A percentile compares a stretch with the other conserved stretches of the same genome.
phyloP scores from a whole-genome alignment of 345 rosid genomes.

The Geranium rotundifolium region DNA sequence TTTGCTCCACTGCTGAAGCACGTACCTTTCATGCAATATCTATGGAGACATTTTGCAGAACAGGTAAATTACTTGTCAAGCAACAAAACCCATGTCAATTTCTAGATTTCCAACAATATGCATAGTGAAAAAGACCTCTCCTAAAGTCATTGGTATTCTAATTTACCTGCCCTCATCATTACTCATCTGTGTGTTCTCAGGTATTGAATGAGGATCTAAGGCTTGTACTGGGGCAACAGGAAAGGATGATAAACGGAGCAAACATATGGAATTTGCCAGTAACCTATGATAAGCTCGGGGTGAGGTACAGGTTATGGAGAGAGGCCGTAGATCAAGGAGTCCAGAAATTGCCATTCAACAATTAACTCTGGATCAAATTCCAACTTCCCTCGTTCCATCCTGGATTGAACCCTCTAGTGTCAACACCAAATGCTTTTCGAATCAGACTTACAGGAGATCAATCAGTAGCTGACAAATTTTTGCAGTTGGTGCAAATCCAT shows the following conservation, averaged over 20 bases:
- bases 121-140: too few relatives aligned
- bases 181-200: conserved; percentile 20
- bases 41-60: conserved; percentile 91
- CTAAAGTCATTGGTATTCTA: too few relatives aligned
- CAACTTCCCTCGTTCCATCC: background rate
- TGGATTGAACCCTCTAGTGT: too few relatives aligned
- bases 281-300: conserved; percentile 87
- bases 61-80: conserved; percentile 38
- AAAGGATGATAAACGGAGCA: conserved; percentile 80
- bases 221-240: conserved; percentile 85
- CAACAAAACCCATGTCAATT: background rate
- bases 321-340: conserved; percentile 57
- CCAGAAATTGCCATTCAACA: conserved; percentile 50
- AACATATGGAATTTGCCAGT: conserved; percentile 89
- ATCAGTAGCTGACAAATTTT: background rate
- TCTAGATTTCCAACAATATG: background rate
- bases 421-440: too few relatives aligned
- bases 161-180: too few relatives aligned
- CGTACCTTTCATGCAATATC: conserved; percentile 69
- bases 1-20: conserved; percentile 79
- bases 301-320: conserved; percentile 88
- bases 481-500: background rate
- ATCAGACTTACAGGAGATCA: too few relatives aligned
- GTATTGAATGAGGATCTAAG: conserved; percentile 88
- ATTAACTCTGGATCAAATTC: conserved; percentile 3